A percentile compares a stretch with the other conserved stretches of the same genome.
Conservation (phyloP, 371 early-diverging fungal species). For the Chytridiales sp. region DNA sequence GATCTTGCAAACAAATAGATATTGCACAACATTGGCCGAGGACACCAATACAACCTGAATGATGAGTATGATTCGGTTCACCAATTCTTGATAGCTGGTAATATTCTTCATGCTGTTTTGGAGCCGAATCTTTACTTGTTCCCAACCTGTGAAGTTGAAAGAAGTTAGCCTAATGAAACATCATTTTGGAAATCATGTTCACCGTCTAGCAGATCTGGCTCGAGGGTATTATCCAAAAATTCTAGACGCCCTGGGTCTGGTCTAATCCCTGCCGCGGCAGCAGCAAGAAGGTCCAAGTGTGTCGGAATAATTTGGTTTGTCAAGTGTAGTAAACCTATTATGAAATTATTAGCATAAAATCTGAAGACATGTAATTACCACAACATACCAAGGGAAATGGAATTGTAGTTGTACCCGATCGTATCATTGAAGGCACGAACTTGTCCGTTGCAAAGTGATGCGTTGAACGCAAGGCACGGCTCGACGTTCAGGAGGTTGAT, state of each 20-base stretch:
- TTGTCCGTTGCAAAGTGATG: slow-evolving; percentile 8
- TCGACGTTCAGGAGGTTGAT: slow-evolving; percentile 1
- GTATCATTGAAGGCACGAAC: slow-evolving; percentile 12
- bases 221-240: not conserved
- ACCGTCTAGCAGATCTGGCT: slow-evolving; percentile 19
- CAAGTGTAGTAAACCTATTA: slow-evolving; percentile 2
- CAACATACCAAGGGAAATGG: too few species aligned
- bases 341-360: too few species aligned
- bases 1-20: slow-evolving; percentile 5
- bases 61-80: slow-evolving; percentile 5
- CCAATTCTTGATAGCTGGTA: too few species aligned
- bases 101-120: not conserved
- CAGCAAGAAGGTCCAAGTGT: not conserved
- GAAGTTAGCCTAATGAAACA: too few species aligned
- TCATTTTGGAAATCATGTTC: slow-evolving; percentile 6
- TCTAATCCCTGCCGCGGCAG: not conserved
- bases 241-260: not conserved
- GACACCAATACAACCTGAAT: slow-evolving; percentile 4
- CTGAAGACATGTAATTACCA: too few species aligned
- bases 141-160: too few species aligned
- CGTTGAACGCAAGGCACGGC: slow-evolving; percentile 20
- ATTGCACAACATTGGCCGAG: not conserved
- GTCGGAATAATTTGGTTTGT: not conserved
- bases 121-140: not conserved
- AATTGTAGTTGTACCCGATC: slow-evolving; percentile 5